Evolutionary conservation across 495 filamentous ascomycete species (phyloP).

Genomic region (Aspergillus conjunctus): DNA sequence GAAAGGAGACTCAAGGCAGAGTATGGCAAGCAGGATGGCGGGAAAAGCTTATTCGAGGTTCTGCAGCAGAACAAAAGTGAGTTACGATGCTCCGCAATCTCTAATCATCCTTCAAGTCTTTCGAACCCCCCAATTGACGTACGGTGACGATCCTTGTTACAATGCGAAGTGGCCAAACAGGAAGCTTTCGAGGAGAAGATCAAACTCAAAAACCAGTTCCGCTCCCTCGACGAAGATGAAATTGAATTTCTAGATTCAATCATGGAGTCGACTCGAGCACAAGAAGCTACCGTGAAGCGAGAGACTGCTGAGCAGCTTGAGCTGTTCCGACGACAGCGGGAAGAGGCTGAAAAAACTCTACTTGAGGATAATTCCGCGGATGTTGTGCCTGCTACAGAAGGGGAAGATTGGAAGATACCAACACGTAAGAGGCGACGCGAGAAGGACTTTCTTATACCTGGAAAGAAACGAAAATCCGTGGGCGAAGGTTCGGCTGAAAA

Average conservation of each 20-base stretch:
- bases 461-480: slow-evolving; percentile 59
- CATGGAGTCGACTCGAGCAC: slow-evolving; percentile 63
- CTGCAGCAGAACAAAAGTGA: slow-evolving; percentile 94
- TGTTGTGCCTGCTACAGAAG: slow-evolving; percentile 37
- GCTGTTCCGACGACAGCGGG: slow-evolving; percentile 67
- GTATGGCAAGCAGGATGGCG: slow-evolving; percentile 56
- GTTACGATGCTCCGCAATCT: slow-evolving; percentile 24
- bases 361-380: slow-evolving; percentile 42
- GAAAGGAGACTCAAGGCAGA: slow-evolving; percentile 61
- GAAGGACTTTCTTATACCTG: slow-evolving; percentile 53
- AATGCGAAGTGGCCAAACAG: slow-evolving; percentile 78
- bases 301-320: slow-evolving; percentile 76
- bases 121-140: slow-evolving; percentile 48
- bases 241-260: slow-evolving; percentile 87
- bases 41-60: slow-evolving; percentile 81
- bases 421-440: slow-evolving; percentile 62
- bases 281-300: slow-evolving; percentile 72
- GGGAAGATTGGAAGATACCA: slow-evolving; percentile 57
- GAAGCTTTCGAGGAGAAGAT: slow-evolving; percentile 92
- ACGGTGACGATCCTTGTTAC: slow-evolving; percentile 46
- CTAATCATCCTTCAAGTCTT: not conserved
- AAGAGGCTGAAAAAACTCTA: slow-evolving; percentile 60
- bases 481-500: slow-evolving; percentile 19
- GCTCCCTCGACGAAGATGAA: slow-evolving; percentile 90
- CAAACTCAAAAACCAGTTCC: slow-evolving; percentile 89